Evolutionary conservation across 1,139 yeast genomes (phyloP).

Genomic region (Zhuliangozyma blackwelliae): DNA sequence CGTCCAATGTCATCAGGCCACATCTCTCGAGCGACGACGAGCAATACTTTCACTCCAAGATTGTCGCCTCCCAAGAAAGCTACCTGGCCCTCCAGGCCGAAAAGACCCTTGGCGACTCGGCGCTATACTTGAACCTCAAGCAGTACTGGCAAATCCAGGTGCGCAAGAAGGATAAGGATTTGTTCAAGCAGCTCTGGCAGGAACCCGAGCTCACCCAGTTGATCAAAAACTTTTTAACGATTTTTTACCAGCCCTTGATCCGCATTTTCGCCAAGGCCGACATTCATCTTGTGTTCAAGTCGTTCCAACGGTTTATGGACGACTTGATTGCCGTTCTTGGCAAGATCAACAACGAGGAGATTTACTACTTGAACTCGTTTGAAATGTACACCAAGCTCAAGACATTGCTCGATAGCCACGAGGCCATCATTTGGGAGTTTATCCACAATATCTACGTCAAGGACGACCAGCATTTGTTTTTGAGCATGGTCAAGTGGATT

Average conservation of each 20-base stretch:
- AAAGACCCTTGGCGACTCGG: slow-evolving; percentile 14
- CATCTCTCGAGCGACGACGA: slow-evolving; percentile 3
- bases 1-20: slow-evolving; percentile 19
- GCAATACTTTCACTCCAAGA: slow-evolving; percentile 4
- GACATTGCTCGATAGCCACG: slow-evolving; percentile 63
- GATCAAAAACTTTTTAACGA: slow-evolving; percentile 65
- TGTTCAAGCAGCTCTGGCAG: slow-evolving; percentile 74
- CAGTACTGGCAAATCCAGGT: slow-evolving; percentile 63
- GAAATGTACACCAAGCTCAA: slow-evolving; percentile 65
- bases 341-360: slow-evolving; percentile 44
- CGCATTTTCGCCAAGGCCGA: slow-evolving; percentile 71
- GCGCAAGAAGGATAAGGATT: slow-evolving; percentile 69
- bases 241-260: slow-evolving; percentile 83
- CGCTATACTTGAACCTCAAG: slow-evolving; percentile 45
- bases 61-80: slow-evolving; percentile 17
- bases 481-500: slow-evolving; percentile 66
- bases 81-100: slow-evolving; percentile 15
- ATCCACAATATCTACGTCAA: slow-evolving; percentile 71
- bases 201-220: slow-evolving; percentile 75
- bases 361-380: slow-evolving; percentile 40
- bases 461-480: slow-evolving; percentile 70
- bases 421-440: slow-evolving; percentile 65
- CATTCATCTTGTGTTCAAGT: slow-evolving; percentile 69
- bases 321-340: slow-evolving; percentile 58
- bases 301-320: slow-evolving; percentile 67